Conservation (phyloP, 805 yeast species). For the Spencermartinsiella europaea region DNA sequence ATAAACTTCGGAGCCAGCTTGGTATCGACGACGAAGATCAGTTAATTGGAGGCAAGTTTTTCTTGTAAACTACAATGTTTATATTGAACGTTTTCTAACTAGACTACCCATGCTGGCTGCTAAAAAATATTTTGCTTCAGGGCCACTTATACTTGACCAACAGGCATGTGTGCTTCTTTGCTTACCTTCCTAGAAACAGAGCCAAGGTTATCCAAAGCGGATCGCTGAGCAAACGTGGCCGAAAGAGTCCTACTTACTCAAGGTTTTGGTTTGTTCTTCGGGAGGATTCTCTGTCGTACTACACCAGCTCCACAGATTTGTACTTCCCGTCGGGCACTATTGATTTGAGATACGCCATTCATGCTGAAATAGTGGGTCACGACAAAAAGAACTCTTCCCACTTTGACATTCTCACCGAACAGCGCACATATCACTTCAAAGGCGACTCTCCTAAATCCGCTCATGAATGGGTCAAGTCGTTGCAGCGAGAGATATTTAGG, state of each 20-base stretch:
- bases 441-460: constrained; percentile 75
- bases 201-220: constrained; percentile 47
- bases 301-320: constrained; percentile 66
- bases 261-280: constrained; percentile 80
- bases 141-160: constrained; percentile 77
- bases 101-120: constrained; percentile 72
- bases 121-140: constrained; percentile 76
- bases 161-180: constrained; percentile 63
- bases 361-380: constrained; percentile 44
- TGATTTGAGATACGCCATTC: constrained; percentile 58
- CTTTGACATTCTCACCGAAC: constrained; percentile 54
- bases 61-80: background rate
- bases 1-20: constrained; percentile 19
- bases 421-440: constrained; percentile 55
- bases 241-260: constrained; percentile 34
- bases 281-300: constrained; percentile 62
- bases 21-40: constrained; percentile 20
- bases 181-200: constrained; percentile 60
- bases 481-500: constrained; percentile 74
- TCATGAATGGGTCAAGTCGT: constrained; percentile 67
- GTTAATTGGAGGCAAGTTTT: constrained; percentile 18
- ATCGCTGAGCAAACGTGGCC: constrained; percentile 41
- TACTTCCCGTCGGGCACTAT: constrained; percentile 78
- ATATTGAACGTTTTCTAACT: background rate
- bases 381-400: constrained; percentile 19